Evolutionary conservation across 2,329 filamentous ascomycete species (phyloP).

Genomic region (Trichophyton verrucosum): DNA sequence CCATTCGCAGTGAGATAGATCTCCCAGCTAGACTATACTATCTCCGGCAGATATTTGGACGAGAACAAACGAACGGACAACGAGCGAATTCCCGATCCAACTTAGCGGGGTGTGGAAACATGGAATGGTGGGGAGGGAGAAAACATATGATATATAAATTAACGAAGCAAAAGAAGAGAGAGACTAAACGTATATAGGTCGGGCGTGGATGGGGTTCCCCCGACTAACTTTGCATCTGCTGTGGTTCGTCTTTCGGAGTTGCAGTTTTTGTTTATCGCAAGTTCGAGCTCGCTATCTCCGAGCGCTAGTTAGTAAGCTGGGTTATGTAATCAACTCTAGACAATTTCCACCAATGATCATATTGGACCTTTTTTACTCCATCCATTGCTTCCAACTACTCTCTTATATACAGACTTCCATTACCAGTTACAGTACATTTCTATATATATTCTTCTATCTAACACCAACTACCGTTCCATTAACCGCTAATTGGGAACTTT

Average conservation of each 20-base stretch:
- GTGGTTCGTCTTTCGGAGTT: background rate
- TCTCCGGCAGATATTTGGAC: background rate
- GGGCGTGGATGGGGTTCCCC: background rate
- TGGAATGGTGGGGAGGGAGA: background rate
- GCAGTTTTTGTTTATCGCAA: background rate
- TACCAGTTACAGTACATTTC: too few relatives aligned
- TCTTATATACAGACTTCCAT: too few relatives aligned
- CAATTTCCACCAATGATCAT: too few relatives aligned
- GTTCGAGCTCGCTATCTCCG: background rate
- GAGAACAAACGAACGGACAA: background rate
- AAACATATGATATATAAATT: background rate
- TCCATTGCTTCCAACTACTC: too few relatives aligned
- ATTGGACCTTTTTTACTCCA: too few relatives aligned
- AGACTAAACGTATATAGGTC: background rate
- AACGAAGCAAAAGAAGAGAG: background rate
- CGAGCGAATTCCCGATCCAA: background rate
- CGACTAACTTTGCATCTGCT: background rate
- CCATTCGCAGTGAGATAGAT: background rate
- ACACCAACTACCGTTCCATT: too few relatives aligned
- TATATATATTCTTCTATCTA: too few relatives aligned
- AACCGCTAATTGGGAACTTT: too few relatives aligned
- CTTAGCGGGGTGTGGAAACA: background rate
- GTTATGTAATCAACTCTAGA: background rate
- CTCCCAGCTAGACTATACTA: background rate
- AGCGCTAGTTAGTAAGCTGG: background rate